Base-by-base conservation (phyloP, 768 basidiomycete genomes). In the Dictyophora rubrovolvata region DNA sequence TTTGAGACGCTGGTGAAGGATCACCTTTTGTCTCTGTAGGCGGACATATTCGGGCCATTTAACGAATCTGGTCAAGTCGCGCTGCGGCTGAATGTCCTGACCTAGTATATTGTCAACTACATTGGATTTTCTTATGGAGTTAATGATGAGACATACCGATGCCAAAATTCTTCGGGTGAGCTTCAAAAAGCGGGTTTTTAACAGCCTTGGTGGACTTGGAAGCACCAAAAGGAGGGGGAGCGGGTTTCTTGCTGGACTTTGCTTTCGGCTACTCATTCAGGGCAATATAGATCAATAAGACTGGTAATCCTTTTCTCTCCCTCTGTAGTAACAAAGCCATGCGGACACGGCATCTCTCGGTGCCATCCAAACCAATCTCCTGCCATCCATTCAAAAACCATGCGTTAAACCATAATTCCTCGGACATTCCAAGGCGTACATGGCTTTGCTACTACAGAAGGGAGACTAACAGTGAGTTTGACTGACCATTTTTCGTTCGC, bases 41-140 rank as follows among this genome's bases (percentile, higher is more conserved):
- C 93, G 91, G 66, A 98, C 84, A 70, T 98, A 98, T 77, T 94
- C 92, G 66, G 95, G 95, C 95, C 95, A 99, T 74, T 96, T 97
- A 77, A 97, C 90, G 77, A 97, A 97, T 72, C 94, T 90, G 60
- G 91, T 95, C 64, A 97, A 75, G 75, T 98, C 95, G 57, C 82
- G 82, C 71, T 80, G 81, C 68, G 87, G 94, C 67, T 87, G 89
- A 67, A 97, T 82, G 74, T 95, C 91, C 77, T 94, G 92, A 69
- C 95, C 95, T 95, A 65, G 9, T 36, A 1, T n/a, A 48, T 18
- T 17, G 0, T 60, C 18, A n/a, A 7, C 47, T 21, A 23, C 21
- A 21, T 33, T n/a, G n/a, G n/a, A n/a, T 42, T n/a, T 21, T 9
- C 48, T 0, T 22, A 12, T 16, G 21, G 12, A 55, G 5, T n/a